These are phyloP conservation scores for Strigomonas culicis DNA, from an alignment of 208 protist genomes.

Conservation along the genomic window DNA sequence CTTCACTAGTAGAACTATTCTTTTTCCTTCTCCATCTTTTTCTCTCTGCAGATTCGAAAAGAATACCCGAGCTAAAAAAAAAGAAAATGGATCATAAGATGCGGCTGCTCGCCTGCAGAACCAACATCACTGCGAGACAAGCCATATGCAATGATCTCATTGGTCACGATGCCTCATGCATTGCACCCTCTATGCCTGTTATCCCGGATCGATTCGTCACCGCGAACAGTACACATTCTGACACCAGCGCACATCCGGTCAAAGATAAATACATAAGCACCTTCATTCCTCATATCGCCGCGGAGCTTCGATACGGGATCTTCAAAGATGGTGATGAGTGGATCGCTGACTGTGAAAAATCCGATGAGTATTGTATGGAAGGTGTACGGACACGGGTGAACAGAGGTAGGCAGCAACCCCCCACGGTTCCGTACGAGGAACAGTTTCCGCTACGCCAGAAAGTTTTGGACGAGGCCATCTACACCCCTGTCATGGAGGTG, in stretches of 20 bases:
- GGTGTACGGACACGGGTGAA: too few relatives aligned
- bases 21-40: background rate
- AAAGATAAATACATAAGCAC: slow-evolving; percentile 37
- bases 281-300: slow-evolving; percentile 71
- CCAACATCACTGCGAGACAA: background rate
- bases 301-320: slow-evolving; percentile 68
- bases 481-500: too few relatives aligned
- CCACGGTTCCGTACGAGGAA: too few relatives aligned
- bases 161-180: slow-evolving; percentile 32
- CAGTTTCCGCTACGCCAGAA: too few relatives aligned
- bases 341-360: background rate
- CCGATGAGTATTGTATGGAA: too few relatives aligned
- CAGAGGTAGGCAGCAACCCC: too few relatives aligned
- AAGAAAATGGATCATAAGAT: background rate
- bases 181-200: slow-evolving; percentile 41
- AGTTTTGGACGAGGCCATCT: too few relatives aligned
- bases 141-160: slow-evolving; percentile 46
- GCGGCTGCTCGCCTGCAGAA: background rate
- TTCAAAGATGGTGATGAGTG: slow-evolving; percentile 35
- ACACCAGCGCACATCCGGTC: background rate
- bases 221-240: background rate
- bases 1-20: too few relatives aligned
- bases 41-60: background rate
- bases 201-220: slow-evolving; percentile 53
- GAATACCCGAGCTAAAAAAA: background rate